Base-by-base conservation (phyloP, 345 rosid species). In the Draba incana region DNA sequence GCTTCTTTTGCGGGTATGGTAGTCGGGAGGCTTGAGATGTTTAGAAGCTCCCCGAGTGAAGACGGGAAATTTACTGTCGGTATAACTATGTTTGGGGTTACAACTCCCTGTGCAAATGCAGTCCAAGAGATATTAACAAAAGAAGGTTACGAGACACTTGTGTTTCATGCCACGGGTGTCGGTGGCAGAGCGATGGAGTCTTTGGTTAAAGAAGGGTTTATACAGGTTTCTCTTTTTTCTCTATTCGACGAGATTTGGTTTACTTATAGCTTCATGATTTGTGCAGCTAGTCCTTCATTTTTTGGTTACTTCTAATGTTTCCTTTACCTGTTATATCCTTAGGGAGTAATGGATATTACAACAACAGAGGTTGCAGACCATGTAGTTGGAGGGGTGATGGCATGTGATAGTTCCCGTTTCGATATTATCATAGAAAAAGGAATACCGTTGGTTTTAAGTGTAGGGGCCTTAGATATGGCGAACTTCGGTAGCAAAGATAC, bases 161-260 rank as follows among this genome's bases (percentile, higher is more conserved):
- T 93, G 74, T 93, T 93, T 68, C 97, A 93, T 79, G 98, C 98
- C 70, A 93, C 96, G 9, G 98, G 97, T 23, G 82, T 87, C 3
- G 98, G 98, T 41, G 98, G 98, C 56, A 90, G 83, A 73, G 92
- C 98, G 9, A 90, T 93, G 98, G 97, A 93, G 71, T 82, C 87
- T 72, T 78, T 93, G 68, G 89, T 90, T 67, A 75, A 79, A 49
- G 81, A 88, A 76, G 98, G 97, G 8, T 80, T 88, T 69, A 87
- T 93, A 58, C 86, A 89, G 92, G 98, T 92, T 71, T 43, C 51
- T 69, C 7, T 24, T 55, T 28, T 12, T 38, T 25, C 27, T 41
- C 10, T 41, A 39, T 47, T 30, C 11, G 4, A 5, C 3, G 0
- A 23, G 25, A 33, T 52, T 55, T 57, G 14, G 7, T 24, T 23